phyloP scores from a whole-genome alignment of 2,329 filamentous ascomycete species.

The Albifimbria verrucaria region DNA sequence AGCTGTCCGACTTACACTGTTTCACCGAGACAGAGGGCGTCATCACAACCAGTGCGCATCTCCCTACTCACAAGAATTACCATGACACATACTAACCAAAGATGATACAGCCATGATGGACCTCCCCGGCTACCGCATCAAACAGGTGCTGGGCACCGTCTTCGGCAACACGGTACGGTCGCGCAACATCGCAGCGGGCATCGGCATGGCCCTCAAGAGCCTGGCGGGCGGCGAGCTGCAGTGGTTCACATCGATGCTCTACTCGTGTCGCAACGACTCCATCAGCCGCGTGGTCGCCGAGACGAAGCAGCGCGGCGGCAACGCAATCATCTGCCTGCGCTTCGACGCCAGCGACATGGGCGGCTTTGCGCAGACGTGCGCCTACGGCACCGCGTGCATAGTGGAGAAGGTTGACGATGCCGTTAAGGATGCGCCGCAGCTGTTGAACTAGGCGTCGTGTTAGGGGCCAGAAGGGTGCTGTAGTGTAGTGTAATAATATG shows the following conservation, averaged over 20 bases:
- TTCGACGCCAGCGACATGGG: slow-evolving; percentile 56
- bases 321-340: slow-evolving; percentile 56
- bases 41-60: slow-evolving; percentile 47
- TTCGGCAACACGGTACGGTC: slow-evolving; percentile 56
- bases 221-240: slow-evolving; percentile 56
- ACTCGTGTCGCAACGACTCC: slow-evolving; percentile 57
- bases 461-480: no score
- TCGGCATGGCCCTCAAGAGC: slow-evolving; percentile 55
- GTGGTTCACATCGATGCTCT: slow-evolving; percentile 58
- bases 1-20: slow-evolving; percentile 49
- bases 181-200: slow-evolving; percentile 54
- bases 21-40: slow-evolving; percentile 61
- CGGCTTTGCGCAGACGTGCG: slow-evolving; percentile 55
- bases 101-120: slow-evolving; percentile 52
- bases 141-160: slow-evolving; percentile 54
- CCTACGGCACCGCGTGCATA: slow-evolving; percentile 57
- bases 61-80: no score
- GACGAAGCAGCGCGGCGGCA: slow-evolving; percentile 54
- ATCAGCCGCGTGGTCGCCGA: slow-evolving; percentile 53
- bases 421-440: slow-evolving; percentile 21
- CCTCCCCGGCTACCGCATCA: slow-evolving; percentile 57
- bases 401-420: slow-evolving; percentile 51
- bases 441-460: no score
- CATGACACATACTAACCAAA: no score
- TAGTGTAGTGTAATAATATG: not conserved